Evolutionary conservation across 2,329 filamentous ascomycete genomes (phyloP), one percentile per base, ranked within the genome.

Genomic region (Sclerotinia sclerotiorum): DNA sequence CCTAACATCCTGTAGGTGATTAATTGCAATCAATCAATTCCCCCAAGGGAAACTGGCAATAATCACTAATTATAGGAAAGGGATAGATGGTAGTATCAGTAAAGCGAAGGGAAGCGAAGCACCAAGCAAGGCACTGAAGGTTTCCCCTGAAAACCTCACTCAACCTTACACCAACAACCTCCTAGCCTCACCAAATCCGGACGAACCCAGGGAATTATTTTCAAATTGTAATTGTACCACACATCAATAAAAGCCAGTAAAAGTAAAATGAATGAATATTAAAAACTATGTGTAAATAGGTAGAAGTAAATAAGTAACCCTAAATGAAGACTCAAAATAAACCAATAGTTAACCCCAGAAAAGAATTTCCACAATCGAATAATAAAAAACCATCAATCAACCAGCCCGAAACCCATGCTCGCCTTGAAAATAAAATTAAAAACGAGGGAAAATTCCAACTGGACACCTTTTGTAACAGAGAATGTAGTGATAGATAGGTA

Each of bases 251-350:
- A 48, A 35, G 27, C 58, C n/a, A 63, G 29, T 63, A 21, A 39
- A 63, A 51, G n/a, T 13, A 27, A 24, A 35, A 63, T 15, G 32
- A 51, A 51, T 65, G 51, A 27, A 55, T 63, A 67, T 67, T 67
- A 67, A 63, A 67, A 67, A 39, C 48, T 67, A 67, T 67, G 46
- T 67, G 65, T 63, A 67, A n/a, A 51, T 51, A 39, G 46, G 35
- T 39, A 27, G 32, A 63, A 63, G 57, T 32, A 52, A 52, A 11
- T 42, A 62, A 39, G n/a, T 62, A 21, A 51, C 5, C 32, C 32
- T 35, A 35, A 35, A 19, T 21, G 24, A 42, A 61, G 39, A 54
- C 13, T 29, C 32, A 19, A 67, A 27, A 46, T 27, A 63, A 19
- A 67, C 21, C 32, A 67, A 24, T 19, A 11, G 54, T 21, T 46